Percentiles rank a stretch among this genome's conserved stretches.
Conservation (phyloP, 2,329 filamentous ascomycete genomes). For the Aspergillus ochraceus region DNA sequence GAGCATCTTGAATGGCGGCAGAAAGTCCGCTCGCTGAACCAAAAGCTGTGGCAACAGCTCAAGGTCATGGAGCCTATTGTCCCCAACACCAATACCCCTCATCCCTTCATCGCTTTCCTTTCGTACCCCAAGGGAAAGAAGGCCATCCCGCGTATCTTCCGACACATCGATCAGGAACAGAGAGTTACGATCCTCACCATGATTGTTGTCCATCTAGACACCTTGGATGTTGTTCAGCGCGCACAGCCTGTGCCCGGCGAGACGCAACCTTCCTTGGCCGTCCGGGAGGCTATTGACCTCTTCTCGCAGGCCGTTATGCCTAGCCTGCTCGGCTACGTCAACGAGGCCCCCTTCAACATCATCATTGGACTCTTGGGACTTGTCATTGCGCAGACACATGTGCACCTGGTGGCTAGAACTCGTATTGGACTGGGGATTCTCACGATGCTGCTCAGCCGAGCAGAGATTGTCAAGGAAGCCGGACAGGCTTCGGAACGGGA, state of each 20-base stretch:
- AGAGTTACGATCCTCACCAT: slow-evolving; percentile 91
- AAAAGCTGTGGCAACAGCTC: slow-evolving; percentile 78
- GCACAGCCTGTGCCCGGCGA: slow-evolving; percentile 75
- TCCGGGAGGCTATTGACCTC: slow-evolving; percentile 88
- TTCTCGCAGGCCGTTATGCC: slow-evolving; percentile 89
- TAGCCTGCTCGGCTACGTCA: slow-evolving; percentile 83
- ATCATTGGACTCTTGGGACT: slow-evolving; percentile 87
- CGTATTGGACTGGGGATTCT: slow-evolving; percentile 86
- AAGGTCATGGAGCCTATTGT: slow-evolving; percentile 93
- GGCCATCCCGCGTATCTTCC: slow-evolving; percentile 90
- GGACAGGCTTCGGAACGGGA: slow-evolving; percentile 68
- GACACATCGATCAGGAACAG: slow-evolving; percentile 87
- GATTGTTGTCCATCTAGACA: slow-evolving; percentile 90
- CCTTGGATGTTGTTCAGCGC: slow-evolving; percentile 82
- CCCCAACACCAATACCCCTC: slow-evolving; percentile 64
- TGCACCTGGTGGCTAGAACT: slow-evolving; percentile 80
- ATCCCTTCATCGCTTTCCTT: slow-evolving; percentile 95
- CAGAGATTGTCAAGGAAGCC: slow-evolving; percentile 87
- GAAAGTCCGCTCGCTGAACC: slow-evolving; percentile 69
- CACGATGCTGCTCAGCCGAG: slow-evolving; percentile 90
- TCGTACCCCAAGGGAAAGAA: slow-evolving; percentile 96
- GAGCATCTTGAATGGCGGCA: slow-evolving; percentile 78
- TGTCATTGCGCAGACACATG: slow-evolving; percentile 76
- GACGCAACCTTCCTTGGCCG: slow-evolving; percentile 68
- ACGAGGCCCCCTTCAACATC: slow-evolving; percentile 85